Conservation (phyloP, 345 rosid species). For the Abelmoschus esculentus region DNA sequence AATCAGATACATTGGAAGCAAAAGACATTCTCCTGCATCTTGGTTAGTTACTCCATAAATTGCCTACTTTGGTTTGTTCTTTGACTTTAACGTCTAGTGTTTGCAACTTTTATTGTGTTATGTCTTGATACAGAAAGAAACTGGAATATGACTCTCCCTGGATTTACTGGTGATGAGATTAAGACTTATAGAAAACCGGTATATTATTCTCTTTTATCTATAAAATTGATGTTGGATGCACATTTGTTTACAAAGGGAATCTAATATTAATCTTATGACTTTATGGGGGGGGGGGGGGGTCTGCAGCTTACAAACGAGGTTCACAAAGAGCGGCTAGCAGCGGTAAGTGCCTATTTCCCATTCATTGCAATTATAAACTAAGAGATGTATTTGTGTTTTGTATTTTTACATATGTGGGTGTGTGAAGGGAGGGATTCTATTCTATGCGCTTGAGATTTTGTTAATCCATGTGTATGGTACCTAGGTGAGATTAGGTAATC, state of each 20-base stretch:
- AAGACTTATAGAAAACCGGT: slow-evolving; percentile 79
- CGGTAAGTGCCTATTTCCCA: slow-evolving; percentile 35
- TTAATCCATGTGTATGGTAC: neutral
- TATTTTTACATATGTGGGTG: neutral
- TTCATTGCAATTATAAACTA: neutral
- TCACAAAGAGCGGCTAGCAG: slow-evolving; percentile 87
- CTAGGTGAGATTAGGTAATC: neutral
- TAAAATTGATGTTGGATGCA: neutral
- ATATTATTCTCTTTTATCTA: slow-evolving; percentile 15
- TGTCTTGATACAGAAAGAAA: slow-evolving; percentile 59
- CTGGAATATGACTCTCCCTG: slow-evolving; percentile 91
- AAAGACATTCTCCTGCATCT: slow-evolving; percentile 93
- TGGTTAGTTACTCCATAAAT: slow-evolving; percentile 46
- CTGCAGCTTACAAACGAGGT: slow-evolving; percentile 41
- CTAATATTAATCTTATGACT: neutral
- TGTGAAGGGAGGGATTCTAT: neutral
- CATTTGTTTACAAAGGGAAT: neutral
- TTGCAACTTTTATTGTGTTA: slow-evolving; percentile 8
- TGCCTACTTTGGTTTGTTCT: neutral
- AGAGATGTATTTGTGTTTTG: neutral
- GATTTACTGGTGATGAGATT: slow-evolving; percentile 81
- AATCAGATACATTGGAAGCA: slow-evolving; percentile 86
- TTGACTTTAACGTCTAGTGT: slow-evolving; percentile 1
- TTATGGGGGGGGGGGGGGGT: neutral
- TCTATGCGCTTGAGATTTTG: slow-evolving; percentile 1